Conservation (phyloP, 2,329 filamentous ascomycete genomes). For the Fusarium sp. region DNA sequence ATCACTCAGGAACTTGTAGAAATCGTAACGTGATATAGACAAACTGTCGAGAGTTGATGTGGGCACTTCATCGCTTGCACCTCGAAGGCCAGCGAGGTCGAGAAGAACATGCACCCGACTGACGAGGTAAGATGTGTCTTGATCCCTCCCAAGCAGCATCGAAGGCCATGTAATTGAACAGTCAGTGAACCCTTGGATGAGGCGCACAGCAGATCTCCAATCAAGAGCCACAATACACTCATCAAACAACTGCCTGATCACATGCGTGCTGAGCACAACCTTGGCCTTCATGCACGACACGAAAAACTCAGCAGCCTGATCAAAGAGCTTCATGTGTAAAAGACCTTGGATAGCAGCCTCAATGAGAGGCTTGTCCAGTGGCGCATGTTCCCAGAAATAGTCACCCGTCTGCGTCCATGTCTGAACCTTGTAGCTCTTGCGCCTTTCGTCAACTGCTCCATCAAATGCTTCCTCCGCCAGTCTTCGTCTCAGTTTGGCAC, state of each 20-base stretch:
- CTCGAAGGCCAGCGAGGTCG: slow-evolving; percentile 51
- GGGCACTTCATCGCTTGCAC: slow-evolving; percentile 3
- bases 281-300: slow-evolving; percentile 53
- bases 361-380: slow-evolving; percentile 54
- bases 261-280: slow-evolving; percentile 47
- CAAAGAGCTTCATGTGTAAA: slow-evolving; percentile 59
- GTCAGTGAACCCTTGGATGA: slow-evolving; percentile 48
- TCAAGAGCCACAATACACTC: slow-evolving; percentile 57
- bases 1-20: slow-evolving; percentile 41
- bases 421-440: slow-evolving; percentile 34
- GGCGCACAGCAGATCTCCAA: slow-evolving; percentile 50
- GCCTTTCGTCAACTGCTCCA: slow-evolving; percentile 47
- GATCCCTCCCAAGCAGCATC: slow-evolving; percentile 41
- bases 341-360: slow-evolving; percentile 62
- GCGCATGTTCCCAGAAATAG: slow-evolving; percentile 56
- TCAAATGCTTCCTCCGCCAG: slow-evolving; percentile 48
- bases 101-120: slow-evolving; percentile 52
- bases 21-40: slow-evolving; percentile 39
- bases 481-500: slow-evolving; percentile 55
- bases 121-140: slow-evolving; percentile 44
- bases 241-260: slow-evolving; percentile 55
- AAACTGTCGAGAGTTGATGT: slow-evolving; percentile 42
- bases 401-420: slow-evolving; percentile 47
- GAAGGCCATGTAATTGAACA: slow-evolving; percentile 43
- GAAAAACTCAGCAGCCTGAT: slow-evolving; percentile 58